Evolutionary conservation across 2,329 filamentous ascomycete species (phyloP), one percentile per base, ranked within the genome.

Genomic region (Fusarium sacchari): DNA sequence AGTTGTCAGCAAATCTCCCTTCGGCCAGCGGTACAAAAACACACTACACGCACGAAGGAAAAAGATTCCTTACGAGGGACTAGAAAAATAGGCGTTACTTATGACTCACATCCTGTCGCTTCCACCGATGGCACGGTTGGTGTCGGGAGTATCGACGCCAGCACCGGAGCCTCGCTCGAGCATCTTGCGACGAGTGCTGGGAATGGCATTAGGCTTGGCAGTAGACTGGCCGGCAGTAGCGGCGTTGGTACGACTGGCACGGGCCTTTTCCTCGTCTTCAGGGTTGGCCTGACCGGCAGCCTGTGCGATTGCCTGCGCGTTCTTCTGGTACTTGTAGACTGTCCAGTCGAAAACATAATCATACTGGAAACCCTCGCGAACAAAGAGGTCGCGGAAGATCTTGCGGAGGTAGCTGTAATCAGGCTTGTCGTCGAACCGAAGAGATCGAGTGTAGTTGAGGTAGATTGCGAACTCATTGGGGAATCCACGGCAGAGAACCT

Each of bases 331-430:
- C 88, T 98, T 98, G 91, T 98, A 98, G 80, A 98, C 96, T 69
- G 96, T 99, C 96, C 96, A 99, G 87, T 99, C 96, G 80, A 99
- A 99, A 79, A 99, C 96, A 80, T 99, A 98, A 86, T 99, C 96
- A 84, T 99, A 98, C 87, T 99, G 96, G 92, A 98, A 99, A 64
- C 96, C 96, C 85, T 98, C 96, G 73, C 96, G 95, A 77, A 99
- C 96, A 81, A 99, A 99, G 69, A 99, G 92, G 82, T 99, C 96
- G 73, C 96, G 95, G 94, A 99, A 99, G 86, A 99, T 98, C 92
- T 98, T 98, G 86, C 96, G 94, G 66, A 99, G 93, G 86, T 99
- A 99, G 76, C 95, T 98, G 88, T 99, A 99, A 85, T 99, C 96
- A 43, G 96, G 96, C 92, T 98, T 98, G 88, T 99, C 96, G 83